phyloP scores from a whole-genome alignment of 805 yeast genomes.

The Ogataea thermomethanolica region DNA sequence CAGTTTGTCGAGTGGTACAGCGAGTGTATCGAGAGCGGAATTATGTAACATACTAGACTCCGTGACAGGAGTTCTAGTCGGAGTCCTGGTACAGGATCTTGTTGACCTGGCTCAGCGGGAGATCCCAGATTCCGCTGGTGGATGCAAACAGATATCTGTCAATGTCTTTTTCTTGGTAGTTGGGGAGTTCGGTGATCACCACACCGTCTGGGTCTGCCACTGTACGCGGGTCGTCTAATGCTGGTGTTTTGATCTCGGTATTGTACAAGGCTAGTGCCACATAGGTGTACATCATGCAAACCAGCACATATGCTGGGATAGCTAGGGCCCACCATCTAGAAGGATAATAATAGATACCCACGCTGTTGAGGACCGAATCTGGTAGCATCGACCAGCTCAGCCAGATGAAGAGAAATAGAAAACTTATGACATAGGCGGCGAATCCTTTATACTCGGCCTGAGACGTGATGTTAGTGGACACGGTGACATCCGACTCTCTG shows the following conservation, averaged over 20 bases:
- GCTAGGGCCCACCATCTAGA: conserved; percentile 90
- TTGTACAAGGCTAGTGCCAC: conserved; percentile 69
- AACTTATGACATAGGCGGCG: conserved; percentile 68
- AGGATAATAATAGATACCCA: conserved; percentile 72
- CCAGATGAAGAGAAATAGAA: conserved; percentile 53
- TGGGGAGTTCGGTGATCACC: conserved; percentile 24
- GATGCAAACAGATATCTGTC: conserved; percentile 48
- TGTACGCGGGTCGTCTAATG: conserved; percentile 55
- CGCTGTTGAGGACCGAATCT: conserved; percentile 43
- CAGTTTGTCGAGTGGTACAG: conserved; percentile 26
- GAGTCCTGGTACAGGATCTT: conserved; percentile 48
- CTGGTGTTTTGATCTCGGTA: conserved; percentile 66
- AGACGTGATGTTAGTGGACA: conserved; percentile 50
- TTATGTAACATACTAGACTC: background rate
- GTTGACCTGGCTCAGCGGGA: conserved; percentile 71
- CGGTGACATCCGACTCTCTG: conserved; percentile 62
- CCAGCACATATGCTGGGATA: conserved; percentile 65
- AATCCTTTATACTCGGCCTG: conserved; percentile 86
- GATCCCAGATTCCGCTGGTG: conserved; percentile 84
- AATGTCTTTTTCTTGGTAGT: conserved; percentile 15
- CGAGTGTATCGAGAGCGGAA: conserved; percentile 4
- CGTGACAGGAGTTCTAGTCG: background rate
- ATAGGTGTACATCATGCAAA: conserved; percentile 70
- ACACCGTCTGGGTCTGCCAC: conserved; percentile 64
- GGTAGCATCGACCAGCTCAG: conserved; percentile 77